Conservation (phyloP, 805 yeast species). For the Deakozyma indianensis region DNA sequence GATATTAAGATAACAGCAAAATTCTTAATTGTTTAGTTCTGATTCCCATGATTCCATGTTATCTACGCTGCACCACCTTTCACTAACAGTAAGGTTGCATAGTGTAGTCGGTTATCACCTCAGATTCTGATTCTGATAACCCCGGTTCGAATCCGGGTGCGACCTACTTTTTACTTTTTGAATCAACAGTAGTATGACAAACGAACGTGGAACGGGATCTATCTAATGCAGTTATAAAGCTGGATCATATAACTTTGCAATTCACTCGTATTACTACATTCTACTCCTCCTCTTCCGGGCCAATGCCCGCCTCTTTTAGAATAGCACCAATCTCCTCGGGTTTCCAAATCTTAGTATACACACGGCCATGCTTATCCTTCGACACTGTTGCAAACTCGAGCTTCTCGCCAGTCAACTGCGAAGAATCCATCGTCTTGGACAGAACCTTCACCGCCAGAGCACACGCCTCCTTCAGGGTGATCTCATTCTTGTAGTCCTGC, state of each 20-base stretch:
- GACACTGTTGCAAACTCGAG: constrained; percentile 80
- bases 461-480: constrained; percentile 53
- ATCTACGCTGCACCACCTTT: too few relatives aligned
- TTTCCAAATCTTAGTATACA: constrained; percentile 61
- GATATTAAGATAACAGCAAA: too few relatives aligned
- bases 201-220: too few relatives aligned
- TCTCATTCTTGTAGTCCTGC: constrained; percentile 83
- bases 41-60: too few relatives aligned
- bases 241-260: too few relatives aligned
- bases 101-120: constrained; percentile 15
- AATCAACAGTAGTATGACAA: too few relatives aligned
- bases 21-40: too few relatives aligned
- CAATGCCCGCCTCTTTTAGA: constrained; percentile 58
- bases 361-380: constrained; percentile 31
- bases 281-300: constrained; percentile 24
- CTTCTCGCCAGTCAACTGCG: constrained; percentile 76
- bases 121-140: constrained; percentile 22
- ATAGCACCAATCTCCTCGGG: constrained; percentile 64
- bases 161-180: too few relatives aligned
- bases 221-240: too few relatives aligned
- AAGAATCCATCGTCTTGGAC: constrained; percentile 85
- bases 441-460: constrained; percentile 82
- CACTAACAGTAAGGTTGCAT: constrained; percentile 11
- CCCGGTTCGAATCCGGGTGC: constrained; percentile 27
- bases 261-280: too few relatives aligned